These are phyloP conservation scores for Ambrosia hybrid DNA, from an alignment of 140 eudicot genomes.

Conservation along the genomic window DNA sequence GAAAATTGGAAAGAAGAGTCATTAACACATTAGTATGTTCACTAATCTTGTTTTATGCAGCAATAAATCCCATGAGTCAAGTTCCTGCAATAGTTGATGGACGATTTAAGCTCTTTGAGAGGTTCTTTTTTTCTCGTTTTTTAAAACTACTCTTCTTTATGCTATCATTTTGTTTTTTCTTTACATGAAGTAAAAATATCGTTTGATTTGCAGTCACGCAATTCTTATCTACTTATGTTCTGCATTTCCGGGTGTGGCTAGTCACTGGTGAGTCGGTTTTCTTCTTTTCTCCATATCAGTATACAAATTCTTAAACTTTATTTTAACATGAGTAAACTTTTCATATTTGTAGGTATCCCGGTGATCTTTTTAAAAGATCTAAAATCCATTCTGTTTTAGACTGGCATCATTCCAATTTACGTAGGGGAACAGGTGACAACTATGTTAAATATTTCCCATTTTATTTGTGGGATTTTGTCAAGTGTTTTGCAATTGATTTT, in stretches of 20 bases:
- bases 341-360: slow-evolving; percentile 62
- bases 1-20: not conserved
- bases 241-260: slow-evolving; percentile 70
- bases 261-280: slow-evolving; percentile 68
- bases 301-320: not conserved
- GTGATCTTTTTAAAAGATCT: slow-evolving; percentile 56
- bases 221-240: slow-evolving; percentile 60
- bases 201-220: slow-evolving; percentile 53
- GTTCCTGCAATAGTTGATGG: slow-evolving; percentile 85
- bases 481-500: not conserved
- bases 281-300: not conserved
- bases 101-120: slow-evolving; percentile 76
- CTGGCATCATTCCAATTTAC: slow-evolving; percentile 81
- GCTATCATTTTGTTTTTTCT: not conserved
- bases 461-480: not conserved
- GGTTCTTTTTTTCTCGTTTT: slow-evolving; percentile 32
- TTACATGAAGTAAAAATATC: not conserved
- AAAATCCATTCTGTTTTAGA: slow-evolving; percentile 67
- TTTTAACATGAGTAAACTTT: not conserved
- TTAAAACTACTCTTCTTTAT: not conserved
- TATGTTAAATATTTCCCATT: not conserved
- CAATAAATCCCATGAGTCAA: slow-evolving; percentile 69
- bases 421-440: slow-evolving; percentile 61
- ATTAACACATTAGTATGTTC: not conserved
- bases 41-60: slow-evolving; percentile 38